Base-by-base conservation (phyloP, 73 alveolate species). In the Urostyla sp. region DNA sequence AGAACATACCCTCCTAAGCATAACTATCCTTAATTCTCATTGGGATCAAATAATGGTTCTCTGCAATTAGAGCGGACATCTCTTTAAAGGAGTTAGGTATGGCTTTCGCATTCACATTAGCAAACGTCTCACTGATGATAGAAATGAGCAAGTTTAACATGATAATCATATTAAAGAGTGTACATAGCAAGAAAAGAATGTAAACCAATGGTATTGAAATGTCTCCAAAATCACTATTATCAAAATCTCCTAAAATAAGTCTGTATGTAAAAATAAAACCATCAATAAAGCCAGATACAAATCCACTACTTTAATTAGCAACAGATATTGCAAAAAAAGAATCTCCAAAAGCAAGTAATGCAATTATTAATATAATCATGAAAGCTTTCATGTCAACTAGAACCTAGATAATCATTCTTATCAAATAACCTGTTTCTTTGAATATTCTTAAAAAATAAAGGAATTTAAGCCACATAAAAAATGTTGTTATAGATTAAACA, bases 401-500 rank as follows among this genome's bases (percentile, higher is more conserved):
- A 6, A 66, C 54, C 35, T 66, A 61, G 44, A 78, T 44, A 2
- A 78, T 78, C 82, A 78, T 78, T 24, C 83, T 35, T 21, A 63
- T 37, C 50, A 78, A 26, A 28, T 16, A 24, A 35, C 84, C 90
- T 8, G 80, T 72, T 27, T 23, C 34, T 18, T 20, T 67, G 74
- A 67, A 67, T 38, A 80, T 21, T 50, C 84, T 45, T 37, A 53
- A 21, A 49, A 80, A 80, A 53, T 80, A 80, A 44, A 80, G 38
- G 10, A 50, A 63, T 48, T 73, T 84, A 20, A 72, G 21, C 59
- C 69, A 78, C 59, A 23, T 28, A 13, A 72, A 72, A 55, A 72
- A 72, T 6, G 20, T 18, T 18, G 35, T 38, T 13, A 60, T 43
- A 6, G 80, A n/a, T 13, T 34, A 58, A n/a, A 75, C 28, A 15